phyloP scores from a whole-genome alignment of 176 grass and related monocot species.

The Olyra latifolia region DNA sequence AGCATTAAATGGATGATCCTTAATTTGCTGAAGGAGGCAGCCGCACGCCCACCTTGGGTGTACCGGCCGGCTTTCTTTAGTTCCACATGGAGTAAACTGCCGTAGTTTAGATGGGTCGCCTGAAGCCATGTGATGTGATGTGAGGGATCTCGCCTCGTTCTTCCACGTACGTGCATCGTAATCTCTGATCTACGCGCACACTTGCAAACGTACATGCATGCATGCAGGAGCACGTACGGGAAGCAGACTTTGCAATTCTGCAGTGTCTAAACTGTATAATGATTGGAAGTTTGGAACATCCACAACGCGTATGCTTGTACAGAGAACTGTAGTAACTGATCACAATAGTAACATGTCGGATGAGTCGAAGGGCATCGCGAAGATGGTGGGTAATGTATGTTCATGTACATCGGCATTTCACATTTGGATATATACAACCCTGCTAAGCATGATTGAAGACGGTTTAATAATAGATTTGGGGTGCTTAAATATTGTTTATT shows the following conservation, averaged over 20 bases:
- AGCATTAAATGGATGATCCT: constrained; percentile 18
- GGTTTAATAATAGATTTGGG: too few relatives aligned
- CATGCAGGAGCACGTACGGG: background rate
- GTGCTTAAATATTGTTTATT: too few relatives aligned
- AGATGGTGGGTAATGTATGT: too few relatives aligned
- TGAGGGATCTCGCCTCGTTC: constrained; percentile 41
- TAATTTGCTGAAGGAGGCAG: background rate
- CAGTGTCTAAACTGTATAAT: too few relatives aligned
- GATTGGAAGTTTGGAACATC: too few relatives aligned
- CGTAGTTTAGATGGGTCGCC: constrained; percentile 18
- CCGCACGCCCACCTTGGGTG: constrained; percentile 40
- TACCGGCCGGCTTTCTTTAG: constrained; percentile 22
- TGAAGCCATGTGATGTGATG: constrained; percentile 31
- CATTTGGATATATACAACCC: too few relatives aligned
- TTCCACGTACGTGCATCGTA: constrained; percentile 8
- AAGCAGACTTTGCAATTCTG: background rate
- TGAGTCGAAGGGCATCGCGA: too few relatives aligned
- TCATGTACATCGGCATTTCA: too few relatives aligned
- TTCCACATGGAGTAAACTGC: constrained; percentile 26
- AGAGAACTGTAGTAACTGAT: too few relatives aligned
- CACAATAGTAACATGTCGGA: too few relatives aligned
- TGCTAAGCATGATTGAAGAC: too few relatives aligned
- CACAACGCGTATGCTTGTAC: too few relatives aligned
- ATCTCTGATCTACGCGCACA: background rate
- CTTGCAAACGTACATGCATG: background rate